A percentile compares a stretch with the other conserved stretches of the same genome.
These are phyloP conservation scores for Diaporthe humulicola DNA, from an alignment of 2,329 filamentous ascomycete genomes.

Conservation along the genomic window DNA sequence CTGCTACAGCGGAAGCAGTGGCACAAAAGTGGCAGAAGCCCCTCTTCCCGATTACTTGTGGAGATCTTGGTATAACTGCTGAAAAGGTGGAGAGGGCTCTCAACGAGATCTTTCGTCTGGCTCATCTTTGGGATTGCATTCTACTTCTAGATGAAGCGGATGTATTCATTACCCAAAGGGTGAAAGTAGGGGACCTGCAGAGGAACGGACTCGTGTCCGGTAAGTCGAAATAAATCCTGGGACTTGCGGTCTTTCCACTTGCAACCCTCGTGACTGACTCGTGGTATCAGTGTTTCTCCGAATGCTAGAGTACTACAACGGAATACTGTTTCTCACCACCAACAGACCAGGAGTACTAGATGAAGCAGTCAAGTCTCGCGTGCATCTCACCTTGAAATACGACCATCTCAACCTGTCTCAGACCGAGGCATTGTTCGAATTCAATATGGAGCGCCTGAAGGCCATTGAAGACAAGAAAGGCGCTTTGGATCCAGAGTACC, in stretches of 20 bases:
- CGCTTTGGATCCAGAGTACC: not conserved
- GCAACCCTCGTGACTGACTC: not conserved
- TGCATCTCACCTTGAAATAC: constrained; percentile 50
- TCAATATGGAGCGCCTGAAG: constrained; percentile 23
- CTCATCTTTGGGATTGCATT: constrained; percentile 54
- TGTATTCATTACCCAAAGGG: constrained; percentile 52
- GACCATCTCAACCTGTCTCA: constrained; percentile 36
- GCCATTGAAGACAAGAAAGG: constrained; percentile 3
- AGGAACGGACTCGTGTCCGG: constrained; percentile 38
- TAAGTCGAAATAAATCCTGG: not conserved
- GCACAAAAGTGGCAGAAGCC: constrained; percentile 48
- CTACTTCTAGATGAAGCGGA: constrained; percentile 57
- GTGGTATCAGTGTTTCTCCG: constrained; percentile 9
- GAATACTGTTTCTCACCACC: constrained; percentile 55
- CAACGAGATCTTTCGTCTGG: constrained; percentile 46
- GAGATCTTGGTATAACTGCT: constrained; percentile 46
- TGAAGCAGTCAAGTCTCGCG: constrained; percentile 45
- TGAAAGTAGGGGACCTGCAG: constrained; percentile 39
- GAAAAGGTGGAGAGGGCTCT: constrained; percentile 47
- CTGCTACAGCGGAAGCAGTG: constrained; percentile 53
- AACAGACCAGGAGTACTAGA: constrained; percentile 47
- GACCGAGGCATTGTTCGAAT: constrained; percentile 35
- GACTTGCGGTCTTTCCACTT: not conserved
- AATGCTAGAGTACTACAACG: constrained; percentile 47
- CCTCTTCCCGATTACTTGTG: constrained; percentile 48